Conservation (phyloP, 139 green algal species). For the Diplosphaera chodatii region DNA sequence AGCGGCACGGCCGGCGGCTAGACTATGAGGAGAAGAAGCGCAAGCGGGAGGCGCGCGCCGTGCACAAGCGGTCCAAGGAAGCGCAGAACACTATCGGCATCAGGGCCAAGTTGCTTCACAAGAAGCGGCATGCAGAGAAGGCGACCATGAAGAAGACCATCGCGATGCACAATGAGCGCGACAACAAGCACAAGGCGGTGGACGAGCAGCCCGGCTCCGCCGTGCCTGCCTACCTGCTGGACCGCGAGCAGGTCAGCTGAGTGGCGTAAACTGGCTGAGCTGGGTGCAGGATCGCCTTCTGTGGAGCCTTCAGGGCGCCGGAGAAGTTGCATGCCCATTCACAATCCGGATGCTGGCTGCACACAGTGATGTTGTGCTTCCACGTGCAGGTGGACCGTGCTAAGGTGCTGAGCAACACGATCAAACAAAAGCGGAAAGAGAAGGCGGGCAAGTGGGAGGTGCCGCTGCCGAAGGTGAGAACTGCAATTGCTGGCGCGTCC, state of each 20-base stretch:
- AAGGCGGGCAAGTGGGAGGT: slow-evolving; percentile 99
- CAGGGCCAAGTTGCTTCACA: slow-evolving; percentile 96
- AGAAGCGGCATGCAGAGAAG: slow-evolving; percentile 97
- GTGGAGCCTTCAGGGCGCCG: too few relatives aligned
- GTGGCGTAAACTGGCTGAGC: too few relatives aligned
- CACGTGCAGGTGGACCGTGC: slow-evolving; percentile 73
- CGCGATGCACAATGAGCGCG: slow-evolving; percentile 93
- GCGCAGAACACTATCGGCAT: slow-evolving; percentile 84
- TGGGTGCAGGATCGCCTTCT: too few relatives aligned
- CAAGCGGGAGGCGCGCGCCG: slow-evolving; percentile 90
- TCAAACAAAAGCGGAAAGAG: slow-evolving; percentile 99
- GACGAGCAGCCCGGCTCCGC: slow-evolving; percentile 80
- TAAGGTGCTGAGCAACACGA: slow-evolving; percentile 99
- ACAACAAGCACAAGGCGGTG: slow-evolving; percentile 88
- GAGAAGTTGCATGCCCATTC: too few relatives aligned
- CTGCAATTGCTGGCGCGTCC: too few relatives aligned
- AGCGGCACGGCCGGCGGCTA: slow-evolving; percentile 80
- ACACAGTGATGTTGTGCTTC: not conserved
- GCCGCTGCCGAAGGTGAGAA: slow-evolving; percentile 91
- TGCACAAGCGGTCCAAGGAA: slow-evolving; percentile 80
- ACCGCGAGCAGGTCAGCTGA: slow-evolving; percentile 83
- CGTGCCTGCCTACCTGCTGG: slow-evolving; percentile 95
- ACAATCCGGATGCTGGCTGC: too few relatives aligned
- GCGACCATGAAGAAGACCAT: slow-evolving; percentile 98
- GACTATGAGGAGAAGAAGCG: slow-evolving; percentile 89